Conservation (phyloP, 208 protist species). For the Vickermania ingenoplastis region DNA sequence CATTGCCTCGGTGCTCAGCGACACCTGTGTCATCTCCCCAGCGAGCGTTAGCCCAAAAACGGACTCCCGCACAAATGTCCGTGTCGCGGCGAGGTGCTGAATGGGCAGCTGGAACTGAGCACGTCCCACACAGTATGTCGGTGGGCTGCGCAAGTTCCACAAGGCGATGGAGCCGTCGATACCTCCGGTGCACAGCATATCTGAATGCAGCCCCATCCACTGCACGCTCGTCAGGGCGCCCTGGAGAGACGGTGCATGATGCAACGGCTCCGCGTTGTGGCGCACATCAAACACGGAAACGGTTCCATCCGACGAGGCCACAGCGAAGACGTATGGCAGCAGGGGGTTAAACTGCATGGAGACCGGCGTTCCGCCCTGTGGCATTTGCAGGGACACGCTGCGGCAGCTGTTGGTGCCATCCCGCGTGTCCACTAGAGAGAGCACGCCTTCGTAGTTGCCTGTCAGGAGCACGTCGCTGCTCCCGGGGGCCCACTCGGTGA, state of each 20-base stretch:
- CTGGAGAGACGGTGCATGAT: conserved; percentile 56
- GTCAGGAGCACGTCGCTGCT: conserved; percentile 57
- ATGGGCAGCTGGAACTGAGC: conserved; percentile 50
- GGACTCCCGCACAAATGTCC: conserved; percentile 58
- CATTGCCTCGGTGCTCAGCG: conserved; percentile 33
- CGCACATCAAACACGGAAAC: conserved; percentile 71
- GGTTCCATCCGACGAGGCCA: conserved; percentile 55
- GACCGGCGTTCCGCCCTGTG: conserved; percentile 15
- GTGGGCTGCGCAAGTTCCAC: conserved; percentile 67
- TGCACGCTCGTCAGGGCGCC: conserved; percentile 53
- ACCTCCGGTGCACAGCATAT: conserved; percentile 65
- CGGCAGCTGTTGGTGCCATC: conserved; percentile 5
- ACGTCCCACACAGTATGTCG: conserved; percentile 70
- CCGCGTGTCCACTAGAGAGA: conserved; percentile 56
- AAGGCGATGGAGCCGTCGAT: conserved; percentile 68
- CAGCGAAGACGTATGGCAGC: conserved; percentile 47
- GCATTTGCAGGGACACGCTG: conserved; percentile 19
- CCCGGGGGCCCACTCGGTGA: conserved; percentile 58
- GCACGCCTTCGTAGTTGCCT: conserved; percentile 52
- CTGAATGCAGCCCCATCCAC: conserved; percentile 57
- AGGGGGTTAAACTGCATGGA: conserved; percentile 61
- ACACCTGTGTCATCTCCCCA: conserved; percentile 40
- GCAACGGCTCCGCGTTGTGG: conserved; percentile 33
- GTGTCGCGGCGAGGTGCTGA: conserved; percentile 38
- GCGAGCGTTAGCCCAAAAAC: conserved; percentile 49